A percentile compares a stretch with the other conserved stretches of the same genome.
Conservation (phyloP, 2,329 filamentous ascomycete species). For the Bipolaris sorokiniana region DNA sequence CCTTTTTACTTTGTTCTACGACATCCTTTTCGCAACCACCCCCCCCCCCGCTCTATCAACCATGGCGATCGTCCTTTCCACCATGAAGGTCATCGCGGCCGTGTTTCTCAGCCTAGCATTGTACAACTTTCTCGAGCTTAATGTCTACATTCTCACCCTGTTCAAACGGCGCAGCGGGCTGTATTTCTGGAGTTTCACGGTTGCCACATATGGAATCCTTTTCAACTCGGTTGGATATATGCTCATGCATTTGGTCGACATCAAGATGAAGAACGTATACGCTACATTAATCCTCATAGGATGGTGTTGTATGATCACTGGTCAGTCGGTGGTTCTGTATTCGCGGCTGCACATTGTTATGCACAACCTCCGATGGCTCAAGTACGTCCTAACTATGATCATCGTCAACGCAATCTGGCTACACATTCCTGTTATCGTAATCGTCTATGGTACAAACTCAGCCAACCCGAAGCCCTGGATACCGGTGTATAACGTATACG, state of each 20-base stretch:
- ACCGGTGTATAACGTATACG: constrained; percentile 46
- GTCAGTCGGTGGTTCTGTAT: constrained; percentile 65
- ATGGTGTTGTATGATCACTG: constrained; percentile 66
- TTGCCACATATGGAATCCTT: constrained; percentile 51
- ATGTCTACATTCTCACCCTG: constrained; percentile 53
- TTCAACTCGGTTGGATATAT: constrained; percentile 55
- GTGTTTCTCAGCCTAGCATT: constrained; percentile 36
- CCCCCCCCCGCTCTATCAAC: background rate
- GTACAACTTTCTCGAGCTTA: constrained; percentile 52
- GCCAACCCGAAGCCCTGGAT: constrained; percentile 36
- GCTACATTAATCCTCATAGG: constrained; percentile 58
- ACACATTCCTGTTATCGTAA: constrained; percentile 60
- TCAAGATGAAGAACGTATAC: constrained; percentile 28
- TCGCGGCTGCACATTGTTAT: constrained; percentile 66
- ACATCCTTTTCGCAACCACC: constrained; percentile 3
- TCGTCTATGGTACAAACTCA: constrained; percentile 59
- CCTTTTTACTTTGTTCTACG: constrained; percentile 1
- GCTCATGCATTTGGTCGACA: constrained; percentile 48
- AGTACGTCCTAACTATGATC: constrained; percentile 62
- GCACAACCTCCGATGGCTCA: constrained; percentile 54
- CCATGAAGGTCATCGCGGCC: constrained; percentile 17
- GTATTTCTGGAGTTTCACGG: constrained; percentile 58
- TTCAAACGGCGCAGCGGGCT: constrained; percentile 54
- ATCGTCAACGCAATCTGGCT: constrained; percentile 59
- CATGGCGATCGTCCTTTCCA: constrained; percentile 10